Evolutionary conservation across 2,329 filamentous ascomycete species (phyloP).

Genomic region (Diaporthe ilicicola): DNA sequence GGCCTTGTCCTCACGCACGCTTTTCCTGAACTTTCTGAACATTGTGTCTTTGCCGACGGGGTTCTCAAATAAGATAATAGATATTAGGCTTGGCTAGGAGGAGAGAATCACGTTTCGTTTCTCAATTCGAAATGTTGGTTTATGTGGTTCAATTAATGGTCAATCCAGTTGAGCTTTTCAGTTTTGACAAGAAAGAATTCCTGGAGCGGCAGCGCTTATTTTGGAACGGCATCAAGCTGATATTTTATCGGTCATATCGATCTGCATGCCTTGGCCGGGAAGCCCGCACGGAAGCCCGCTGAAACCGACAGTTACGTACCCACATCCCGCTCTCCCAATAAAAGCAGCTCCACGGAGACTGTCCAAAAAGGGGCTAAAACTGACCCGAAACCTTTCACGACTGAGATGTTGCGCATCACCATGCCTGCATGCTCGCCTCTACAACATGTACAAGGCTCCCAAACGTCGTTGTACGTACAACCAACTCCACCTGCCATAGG

Average conservation of each 20-base stretch:
- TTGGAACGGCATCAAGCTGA: conserved; percentile 6
- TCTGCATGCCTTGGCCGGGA: conserved; percentile 5
- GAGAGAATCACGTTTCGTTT: background rate
- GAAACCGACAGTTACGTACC: conserved; percentile 2
- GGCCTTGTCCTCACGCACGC: background rate
- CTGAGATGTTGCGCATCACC: conserved; percentile 23
- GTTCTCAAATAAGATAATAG: background rate
- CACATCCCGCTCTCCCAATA: conserved; percentile 17
- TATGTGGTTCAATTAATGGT: background rate
- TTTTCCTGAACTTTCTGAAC: conserved; percentile 26
- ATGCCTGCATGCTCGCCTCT: background rate
- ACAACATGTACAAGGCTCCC: background rate
- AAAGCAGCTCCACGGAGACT: background rate
- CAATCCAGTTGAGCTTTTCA: background rate
- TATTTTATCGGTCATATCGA: conserved; percentile 19
- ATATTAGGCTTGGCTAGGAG: background rate
- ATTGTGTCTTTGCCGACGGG: background rate
- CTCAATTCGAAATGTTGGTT: background rate
- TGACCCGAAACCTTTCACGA: conserved; percentile 24
- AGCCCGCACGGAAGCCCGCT: conserved; percentile 1
- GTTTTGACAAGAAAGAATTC: background rate
- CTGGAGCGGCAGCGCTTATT: background rate
- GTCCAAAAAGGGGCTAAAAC: conserved; percentile 21
- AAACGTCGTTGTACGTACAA: background rate
- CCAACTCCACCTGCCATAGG: background rate